Percentiles rank a stretch among this genome's conserved stretches.
phyloP scores from a whole-genome alignment of 768 basidiomycete species.

The Tephrocybe rancida region DNA sequence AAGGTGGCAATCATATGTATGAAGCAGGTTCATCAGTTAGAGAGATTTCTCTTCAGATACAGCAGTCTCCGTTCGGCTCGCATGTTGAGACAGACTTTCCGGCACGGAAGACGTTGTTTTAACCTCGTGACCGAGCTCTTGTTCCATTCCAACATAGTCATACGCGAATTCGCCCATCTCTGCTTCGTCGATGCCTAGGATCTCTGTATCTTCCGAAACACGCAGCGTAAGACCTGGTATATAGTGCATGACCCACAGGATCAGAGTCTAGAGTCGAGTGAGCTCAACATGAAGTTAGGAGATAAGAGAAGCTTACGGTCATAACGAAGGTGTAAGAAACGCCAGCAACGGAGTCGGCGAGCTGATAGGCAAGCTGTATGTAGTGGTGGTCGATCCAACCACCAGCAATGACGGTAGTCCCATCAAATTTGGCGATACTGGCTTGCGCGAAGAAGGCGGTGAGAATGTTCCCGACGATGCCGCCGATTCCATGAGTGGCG shows the following conservation, averaged over 20 bases:
- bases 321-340: constrained; percentile 73
- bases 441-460: constrained; percentile 89
- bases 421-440: constrained; percentile 81
- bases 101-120: no score
- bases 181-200: constrained; percentile 86
- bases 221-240: constrained; percentile 82
- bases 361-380: constrained; percentile 83
- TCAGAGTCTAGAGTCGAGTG: constrained; percentile 55
- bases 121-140: constrained; percentile 54
- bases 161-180: constrained; percentile 92
- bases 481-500: constrained; percentile 81
- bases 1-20: no score
- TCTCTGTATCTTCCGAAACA: constrained; percentile 62
- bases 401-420: constrained; percentile 62
- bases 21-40: no score
- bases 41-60: no score
- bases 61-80: no score
- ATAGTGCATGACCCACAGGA: constrained; percentile 87
- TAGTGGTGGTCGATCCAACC: constrained; percentile 89
- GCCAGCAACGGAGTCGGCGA: constrained; percentile 73
- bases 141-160: constrained; percentile 81
- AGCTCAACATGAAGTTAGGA: background rate
- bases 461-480: constrained; percentile 78
- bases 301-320: constrained; percentile 53
- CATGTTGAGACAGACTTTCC: no score